phyloP scores from a whole-genome alignment of 2,329 filamentous ascomycete species.

The Venturia effusa region DNA sequence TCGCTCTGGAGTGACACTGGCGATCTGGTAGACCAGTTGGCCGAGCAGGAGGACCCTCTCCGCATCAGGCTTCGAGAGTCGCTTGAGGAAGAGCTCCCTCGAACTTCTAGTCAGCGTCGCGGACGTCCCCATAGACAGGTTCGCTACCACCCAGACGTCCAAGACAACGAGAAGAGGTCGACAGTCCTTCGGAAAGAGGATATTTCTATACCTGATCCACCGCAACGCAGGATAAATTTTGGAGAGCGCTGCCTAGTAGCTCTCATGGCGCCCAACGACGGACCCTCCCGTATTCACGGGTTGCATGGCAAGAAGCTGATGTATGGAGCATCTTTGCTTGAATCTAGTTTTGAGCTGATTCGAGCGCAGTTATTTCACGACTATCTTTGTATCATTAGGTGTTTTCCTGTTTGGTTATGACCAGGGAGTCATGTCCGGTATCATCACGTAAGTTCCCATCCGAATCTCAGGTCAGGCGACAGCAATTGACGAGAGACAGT shows the following conservation, averaged over 20 bases:
- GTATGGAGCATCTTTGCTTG: constrained; percentile 39
- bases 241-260: constrained; percentile 61
- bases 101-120: constrained; percentile 14
- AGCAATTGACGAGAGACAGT: constrained; percentile 37
- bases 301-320: constrained; percentile 91
- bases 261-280: constrained; percentile 75
- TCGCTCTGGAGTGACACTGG: constrained; percentile 90
- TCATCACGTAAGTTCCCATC: constrained; percentile 49
- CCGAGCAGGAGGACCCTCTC: constrained; percentile 65
- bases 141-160: constrained; percentile 48
- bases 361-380: constrained; percentile 72
- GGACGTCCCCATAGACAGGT: constrained; percentile 50
- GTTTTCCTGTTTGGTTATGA: constrained; percentile 87
- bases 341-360: neutral
- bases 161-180: constrained; percentile 31
- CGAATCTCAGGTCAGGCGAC: constrained; percentile 12
- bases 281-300: constrained; percentile 66
- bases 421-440: constrained; percentile 77
- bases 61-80: constrained; percentile 57
- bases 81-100: constrained; percentile 51
- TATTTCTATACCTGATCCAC: constrained; percentile 67
- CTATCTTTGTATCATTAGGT: constrained; percentile 76
- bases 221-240: constrained; percentile 50
- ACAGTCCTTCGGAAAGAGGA: constrained; percentile 53
- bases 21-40: constrained; percentile 85